phyloP scores from a whole-genome alignment of 2,329 filamentous ascomycete species.

The Fusarium concolor region DNA sequence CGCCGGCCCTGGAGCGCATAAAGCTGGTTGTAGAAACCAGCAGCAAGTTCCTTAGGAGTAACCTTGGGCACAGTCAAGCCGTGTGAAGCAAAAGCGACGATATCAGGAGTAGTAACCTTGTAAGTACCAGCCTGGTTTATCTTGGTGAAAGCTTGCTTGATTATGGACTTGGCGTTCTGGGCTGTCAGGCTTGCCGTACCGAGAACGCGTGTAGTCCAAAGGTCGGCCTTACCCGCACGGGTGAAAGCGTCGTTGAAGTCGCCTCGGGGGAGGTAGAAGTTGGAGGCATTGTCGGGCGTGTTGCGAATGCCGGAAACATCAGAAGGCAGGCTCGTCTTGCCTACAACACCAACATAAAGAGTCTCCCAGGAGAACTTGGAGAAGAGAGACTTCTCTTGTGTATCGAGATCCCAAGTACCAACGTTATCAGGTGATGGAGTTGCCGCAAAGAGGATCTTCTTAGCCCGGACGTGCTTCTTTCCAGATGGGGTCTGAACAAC shows the following conservation, averaged over 20 bases:
- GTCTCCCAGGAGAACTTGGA: conserved; percentile 42
- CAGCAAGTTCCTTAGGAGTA: conserved; percentile 42
- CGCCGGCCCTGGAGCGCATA: conserved; percentile 50
- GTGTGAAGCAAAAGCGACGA: conserved; percentile 35
- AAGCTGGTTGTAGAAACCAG: conserved; percentile 51
- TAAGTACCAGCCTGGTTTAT: conserved; percentile 22
- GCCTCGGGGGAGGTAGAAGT: conserved; percentile 17
- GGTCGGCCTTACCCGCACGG: background rate
- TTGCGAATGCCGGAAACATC: conserved; percentile 20
- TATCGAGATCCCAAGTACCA: conserved; percentile 43
- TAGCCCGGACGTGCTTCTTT: conserved; percentile 25
- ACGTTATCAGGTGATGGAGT: conserved; percentile 44
- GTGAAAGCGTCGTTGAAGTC: conserved; percentile 23
- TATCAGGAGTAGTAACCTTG: conserved; percentile 4
- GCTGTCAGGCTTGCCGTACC: conserved; percentile 1
- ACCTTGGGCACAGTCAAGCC: conserved; percentile 42
- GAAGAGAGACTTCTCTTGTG: conserved; percentile 41
- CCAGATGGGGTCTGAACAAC: conserved; percentile 29
- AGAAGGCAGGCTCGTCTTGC: conserved; percentile 28
- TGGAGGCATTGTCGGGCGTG: conserved; percentile 9
- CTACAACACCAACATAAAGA: conserved; percentile 40
- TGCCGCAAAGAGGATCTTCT: conserved; percentile 47
- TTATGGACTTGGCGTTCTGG: background rate
- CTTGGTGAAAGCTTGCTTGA: conserved; percentile 4
- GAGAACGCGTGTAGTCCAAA: conserved; percentile 27